Evolutionary conservation across 352 stramenopile genomes (phyloP).

Genomic region (Pythium chondricola): DNA sequence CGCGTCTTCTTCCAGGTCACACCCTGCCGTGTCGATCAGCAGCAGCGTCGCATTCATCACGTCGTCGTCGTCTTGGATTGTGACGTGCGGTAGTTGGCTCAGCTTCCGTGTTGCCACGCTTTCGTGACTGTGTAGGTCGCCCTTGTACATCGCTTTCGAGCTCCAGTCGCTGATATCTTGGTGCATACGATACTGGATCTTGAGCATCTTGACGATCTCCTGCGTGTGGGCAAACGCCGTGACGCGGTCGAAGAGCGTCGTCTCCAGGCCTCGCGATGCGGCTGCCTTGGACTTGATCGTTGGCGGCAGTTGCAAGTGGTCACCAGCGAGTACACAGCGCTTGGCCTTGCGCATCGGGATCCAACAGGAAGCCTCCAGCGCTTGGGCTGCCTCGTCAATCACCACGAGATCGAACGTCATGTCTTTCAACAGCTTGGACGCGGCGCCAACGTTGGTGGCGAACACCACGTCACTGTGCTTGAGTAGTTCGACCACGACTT

Average conservation of each 20-base stretch:
- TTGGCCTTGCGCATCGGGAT: slow-evolving; percentile 92
- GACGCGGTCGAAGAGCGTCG: slow-evolving; percentile 96
- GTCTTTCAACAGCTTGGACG: slow-evolving; percentile 85
- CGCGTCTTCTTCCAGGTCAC: slow-evolving; percentile 85
- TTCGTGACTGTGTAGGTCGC: slow-evolving; percentile 61
- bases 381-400: slow-evolving; percentile 97
- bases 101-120: slow-evolving; percentile 78
- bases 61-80: slow-evolving; percentile 45
- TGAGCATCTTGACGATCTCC: slow-evolving; percentile 88
- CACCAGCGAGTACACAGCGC: slow-evolving; percentile 86
- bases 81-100: slow-evolving; percentile 67
- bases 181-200: slow-evolving; percentile 98
- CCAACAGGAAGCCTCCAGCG: slow-evolving; percentile 96
- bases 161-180: slow-evolving; percentile 93
- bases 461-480: slow-evolving; percentile 93
- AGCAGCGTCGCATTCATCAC: slow-evolving; percentile 77
- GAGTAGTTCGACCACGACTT: slow-evolving; percentile 90
- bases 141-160: slow-evolving; percentile 93
- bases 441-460: slow-evolving; percentile 94
- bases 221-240: slow-evolving; percentile 57
- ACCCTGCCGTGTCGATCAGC: slow-evolving; percentile 93
- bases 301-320: slow-evolving; percentile 96
- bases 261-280: slow-evolving; percentile 72
- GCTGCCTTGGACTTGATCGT: slow-evolving; percentile 92
- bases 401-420: slow-evolving; percentile 94